A percentile compares a stretch with the other conserved stretches of the same genome.
Conservation (phyloP, 2,329 filamentous ascomycete genomes). For the Monilinia laxa region DNA sequence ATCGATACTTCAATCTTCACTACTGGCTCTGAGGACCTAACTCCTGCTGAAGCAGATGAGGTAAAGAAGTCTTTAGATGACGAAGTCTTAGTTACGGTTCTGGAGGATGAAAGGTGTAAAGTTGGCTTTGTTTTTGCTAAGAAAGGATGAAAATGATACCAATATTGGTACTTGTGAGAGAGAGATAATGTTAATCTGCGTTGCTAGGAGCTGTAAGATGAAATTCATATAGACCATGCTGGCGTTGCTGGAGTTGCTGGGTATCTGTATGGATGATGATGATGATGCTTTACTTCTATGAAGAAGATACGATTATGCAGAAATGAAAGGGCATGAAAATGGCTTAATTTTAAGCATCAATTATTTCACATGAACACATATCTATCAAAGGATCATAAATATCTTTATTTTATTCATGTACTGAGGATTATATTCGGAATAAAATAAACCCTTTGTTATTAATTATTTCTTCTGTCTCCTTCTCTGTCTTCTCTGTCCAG, state of each 20-base stretch:
- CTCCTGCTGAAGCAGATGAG: conserved; percentile 41
- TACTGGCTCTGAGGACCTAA: conserved; percentile 38
- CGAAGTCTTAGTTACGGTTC: conserved; percentile 48
- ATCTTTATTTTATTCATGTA: not conserved
- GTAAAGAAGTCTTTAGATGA: conserved; percentile 47
- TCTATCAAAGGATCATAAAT: too few species aligned
- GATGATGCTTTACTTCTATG: not conserved
- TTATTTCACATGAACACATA: not conserved
- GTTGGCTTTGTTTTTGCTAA: conserved; percentile 53
- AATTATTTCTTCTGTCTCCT: conserved; percentile 8
- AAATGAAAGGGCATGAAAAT: not conserved
- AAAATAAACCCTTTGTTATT: not conserved
- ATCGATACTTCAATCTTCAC: conserved; percentile 46
- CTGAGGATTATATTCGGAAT: not conserved
- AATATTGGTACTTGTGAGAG: not conserved
- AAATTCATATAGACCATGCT: not conserved
- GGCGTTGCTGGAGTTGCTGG: conserved; percentile 13
- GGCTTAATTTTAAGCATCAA: not conserved
- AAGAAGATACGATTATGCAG: not conserved
- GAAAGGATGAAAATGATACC: conserved; percentile 25
- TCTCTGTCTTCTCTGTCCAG: conserved; percentile 22
- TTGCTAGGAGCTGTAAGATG: conserved; percentile 4
- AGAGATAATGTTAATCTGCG: conserved; percentile 2
- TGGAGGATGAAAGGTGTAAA: conserved; percentile 45
- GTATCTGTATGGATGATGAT: not conserved